Percentiles rank a stretch among this genome's conserved stretches.
Conservation (phyloP, 768 basidiomycete species). For the Lepiota subincarnata region DNA sequence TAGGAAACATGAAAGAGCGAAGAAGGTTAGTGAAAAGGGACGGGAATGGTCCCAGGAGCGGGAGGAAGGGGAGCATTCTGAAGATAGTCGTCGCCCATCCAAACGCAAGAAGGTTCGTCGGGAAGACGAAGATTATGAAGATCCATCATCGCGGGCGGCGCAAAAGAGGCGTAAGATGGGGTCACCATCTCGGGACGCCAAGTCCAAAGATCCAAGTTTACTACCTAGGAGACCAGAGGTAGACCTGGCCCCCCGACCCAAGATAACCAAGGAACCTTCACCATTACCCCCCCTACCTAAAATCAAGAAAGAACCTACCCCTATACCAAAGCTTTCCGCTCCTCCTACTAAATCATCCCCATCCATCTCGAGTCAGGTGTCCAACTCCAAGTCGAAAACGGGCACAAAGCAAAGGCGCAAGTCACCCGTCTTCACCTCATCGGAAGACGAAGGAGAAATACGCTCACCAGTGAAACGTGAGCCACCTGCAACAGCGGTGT, state of each 20-base stretch:
- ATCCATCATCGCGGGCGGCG: slow-evolving; percentile 15
- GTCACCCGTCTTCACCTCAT: slow-evolving; percentile 64
- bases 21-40: slow-evolving; percentile 18
- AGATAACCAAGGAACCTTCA: slow-evolving; percentile 9
- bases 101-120: slow-evolving; percentile 37
- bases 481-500: neutral
- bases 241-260: neutral
- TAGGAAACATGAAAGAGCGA: slow-evolving; percentile 14
- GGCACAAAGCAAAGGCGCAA: slow-evolving; percentile 41
- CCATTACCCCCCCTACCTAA: slow-evolving; percentile 20
- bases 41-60: slow-evolving; percentile 16
- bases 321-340: slow-evolving; percentile 2
- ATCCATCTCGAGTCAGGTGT: slow-evolving; percentile 7
- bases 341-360: slow-evolving; percentile 14
- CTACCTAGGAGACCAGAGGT: slow-evolving; percentile 34
- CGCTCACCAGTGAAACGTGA: slow-evolving; percentile 4
- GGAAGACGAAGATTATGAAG: slow-evolving; percentile 28
- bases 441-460: slow-evolving; percentile 54
- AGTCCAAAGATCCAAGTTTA: slow-evolving; percentile 11
- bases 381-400: slow-evolving; percentile 5
- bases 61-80: slow-evolving; percentile 23
- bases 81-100: slow-evolving; percentile 16
- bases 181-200: neutral
- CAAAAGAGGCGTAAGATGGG: slow-evolving; percentile 14
- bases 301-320: slow-evolving; percentile 8